Conservation (phyloP, 1,284 basidiomycete species). For the Cryptococcus deneoformans region DNA sequence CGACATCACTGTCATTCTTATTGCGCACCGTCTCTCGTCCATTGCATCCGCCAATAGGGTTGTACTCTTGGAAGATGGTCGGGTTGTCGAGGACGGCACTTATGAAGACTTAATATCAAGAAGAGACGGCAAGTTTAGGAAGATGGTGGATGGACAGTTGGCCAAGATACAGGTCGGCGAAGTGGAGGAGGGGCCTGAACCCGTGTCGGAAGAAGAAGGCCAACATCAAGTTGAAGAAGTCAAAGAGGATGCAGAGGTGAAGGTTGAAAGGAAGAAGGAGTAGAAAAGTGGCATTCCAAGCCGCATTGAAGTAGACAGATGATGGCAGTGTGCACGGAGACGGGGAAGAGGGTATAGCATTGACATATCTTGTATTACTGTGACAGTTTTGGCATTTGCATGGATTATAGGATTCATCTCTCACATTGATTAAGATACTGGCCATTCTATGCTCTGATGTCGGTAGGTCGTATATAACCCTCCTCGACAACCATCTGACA, state of each 20-base stretch:
- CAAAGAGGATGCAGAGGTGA: conserved; percentile 6
- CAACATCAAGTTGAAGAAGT: not conserved
- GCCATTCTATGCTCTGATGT: too few relatives aligned
- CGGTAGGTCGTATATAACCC: too few relatives aligned
- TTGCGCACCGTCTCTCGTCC: conserved; percentile 52
- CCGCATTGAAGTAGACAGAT: not conserved
- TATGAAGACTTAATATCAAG: conserved; percentile 50
- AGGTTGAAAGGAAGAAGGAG: not conserved
- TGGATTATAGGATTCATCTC: too few relatives aligned
- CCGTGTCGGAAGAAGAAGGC: conserved; percentile 12
- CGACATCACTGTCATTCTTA: conserved; percentile 51
- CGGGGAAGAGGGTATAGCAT: too few relatives aligned
- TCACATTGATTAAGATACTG: too few relatives aligned
- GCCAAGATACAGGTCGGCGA: conserved; percentile 41
- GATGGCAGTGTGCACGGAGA: too few relatives aligned
- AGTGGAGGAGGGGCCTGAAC: conserved; percentile 14
- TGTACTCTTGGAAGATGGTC: conserved; percentile 52
- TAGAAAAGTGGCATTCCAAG: not conserved
- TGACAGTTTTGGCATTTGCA: too few relatives aligned
- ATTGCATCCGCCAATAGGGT: conserved; percentile 53
- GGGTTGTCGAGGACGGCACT: conserved; percentile 51
- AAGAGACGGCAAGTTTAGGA: conserved; percentile 42
- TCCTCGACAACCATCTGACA: too few relatives aligned
- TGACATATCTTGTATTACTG: too few relatives aligned
- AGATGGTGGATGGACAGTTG: conserved; percentile 48